phyloP scores from a whole-genome alignment of 2,329 filamentous ascomycete species.

The Podosphaera fusca region DNA sequence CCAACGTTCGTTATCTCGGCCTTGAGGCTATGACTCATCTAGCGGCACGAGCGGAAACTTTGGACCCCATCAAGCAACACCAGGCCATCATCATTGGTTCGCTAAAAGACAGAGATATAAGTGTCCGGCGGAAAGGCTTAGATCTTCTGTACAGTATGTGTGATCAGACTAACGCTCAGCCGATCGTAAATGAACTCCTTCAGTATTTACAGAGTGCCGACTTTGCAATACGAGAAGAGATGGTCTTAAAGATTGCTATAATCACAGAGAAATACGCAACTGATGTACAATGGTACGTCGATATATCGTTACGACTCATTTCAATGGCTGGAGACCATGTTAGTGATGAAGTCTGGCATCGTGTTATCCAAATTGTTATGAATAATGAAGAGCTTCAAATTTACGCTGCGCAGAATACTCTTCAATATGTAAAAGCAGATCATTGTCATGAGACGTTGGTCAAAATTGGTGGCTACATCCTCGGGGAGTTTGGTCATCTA shows the following conservation, averaged over 20 bases:
- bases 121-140: constrained; percentile 81
- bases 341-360: constrained; percentile 97
- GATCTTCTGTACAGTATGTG: constrained; percentile 99
- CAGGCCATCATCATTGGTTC: constrained; percentile 91
- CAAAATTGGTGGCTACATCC: constrained; percentile 89
- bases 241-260: constrained; percentile 98
- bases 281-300: constrained; percentile 97
- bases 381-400: constrained; percentile 97
- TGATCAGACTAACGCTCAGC: constrained; percentile 77
- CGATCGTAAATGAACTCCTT: constrained; percentile 80
- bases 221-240: constrained; percentile 94
- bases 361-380: constrained; percentile 94
- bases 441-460: constrained; percentile 92
- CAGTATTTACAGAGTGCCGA: constrained; percentile 91
- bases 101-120: constrained; percentile 86
- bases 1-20: constrained; percentile 88
- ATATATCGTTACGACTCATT: constrained; percentile 82
- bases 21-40: constrained; percentile 97
- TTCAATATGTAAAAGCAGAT: constrained; percentile 79
- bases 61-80: constrained; percentile 95
- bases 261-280: constrained; percentile 96
- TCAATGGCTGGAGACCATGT: constrained; percentile 96
- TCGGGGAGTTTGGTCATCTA: constrained; percentile 91
- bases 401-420: constrained; percentile 80
- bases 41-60: constrained; percentile 73